A percentile compares a stretch with the other conserved stretches of the same genome.
phyloP scores from a whole-genome alignment of 345 rosid genomes.

The Conringia planisiliqua region DNA sequence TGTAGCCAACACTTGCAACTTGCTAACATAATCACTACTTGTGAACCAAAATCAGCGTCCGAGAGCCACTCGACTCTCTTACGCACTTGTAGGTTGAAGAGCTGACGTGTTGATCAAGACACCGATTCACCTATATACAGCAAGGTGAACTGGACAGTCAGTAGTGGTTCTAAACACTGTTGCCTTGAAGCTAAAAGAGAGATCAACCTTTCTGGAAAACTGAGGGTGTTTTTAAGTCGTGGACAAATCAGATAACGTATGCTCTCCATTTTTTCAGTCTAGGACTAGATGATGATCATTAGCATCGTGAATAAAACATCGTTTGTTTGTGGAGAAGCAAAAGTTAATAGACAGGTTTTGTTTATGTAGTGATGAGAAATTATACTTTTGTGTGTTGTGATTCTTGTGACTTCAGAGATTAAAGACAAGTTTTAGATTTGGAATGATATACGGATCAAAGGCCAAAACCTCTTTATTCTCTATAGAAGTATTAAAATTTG shows the following conservation, averaged over 20 bases:
- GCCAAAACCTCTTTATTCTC: neutral
- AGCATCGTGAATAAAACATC: neutral
- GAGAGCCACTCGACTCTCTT: neutral
- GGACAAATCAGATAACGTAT: neutral
- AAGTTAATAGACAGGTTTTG: neutral
- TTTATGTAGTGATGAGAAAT: neutral
- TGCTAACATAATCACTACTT: neutral
- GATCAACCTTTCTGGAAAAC: neutral
- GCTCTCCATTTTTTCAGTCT: neutral
- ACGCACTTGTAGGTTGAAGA: neutral
- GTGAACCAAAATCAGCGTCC: neutral
- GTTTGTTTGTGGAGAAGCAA: neutral
- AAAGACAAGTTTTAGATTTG: neutral
- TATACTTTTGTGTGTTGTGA: neutral
- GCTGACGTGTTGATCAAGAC: neutral
- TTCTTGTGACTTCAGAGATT: neutral
- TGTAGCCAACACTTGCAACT: conserved; percentile 13
- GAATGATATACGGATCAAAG: neutral
- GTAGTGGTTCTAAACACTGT: neutral
- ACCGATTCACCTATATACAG: neutral
- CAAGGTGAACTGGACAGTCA: neutral
- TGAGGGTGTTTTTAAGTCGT: neutral
- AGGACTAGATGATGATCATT: neutral
- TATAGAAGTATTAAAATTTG: neutral
- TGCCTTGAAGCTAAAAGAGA: neutral